Evolutionary conservation across 2,329 filamentous ascomycete genomes (phyloP), one percentile per base, ranked within the genome.

Genomic region (Xylariomycetidae sp.): DNA sequence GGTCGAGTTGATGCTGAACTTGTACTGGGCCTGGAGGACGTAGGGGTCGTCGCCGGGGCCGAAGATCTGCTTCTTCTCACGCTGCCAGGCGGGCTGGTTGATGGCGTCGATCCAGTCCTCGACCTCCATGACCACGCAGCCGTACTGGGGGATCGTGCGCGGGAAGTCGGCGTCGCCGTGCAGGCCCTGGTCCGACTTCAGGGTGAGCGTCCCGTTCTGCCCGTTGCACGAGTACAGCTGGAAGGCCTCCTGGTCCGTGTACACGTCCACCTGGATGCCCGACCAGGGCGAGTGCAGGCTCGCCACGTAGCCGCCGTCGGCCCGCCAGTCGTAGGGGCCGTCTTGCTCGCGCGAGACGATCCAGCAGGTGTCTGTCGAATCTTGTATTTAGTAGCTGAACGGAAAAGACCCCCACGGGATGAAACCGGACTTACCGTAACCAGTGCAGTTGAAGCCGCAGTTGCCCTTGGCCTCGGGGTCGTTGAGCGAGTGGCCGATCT

Each of bases 21-120:
- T 58, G 52, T 80, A 81, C 44, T 65, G 73, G 4, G 76, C 76
- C 59, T 76, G 67, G 42, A 82, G 59, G n/a, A 76, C 68, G 51
- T 76, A 81, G 3, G 74, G 73, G 40, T 71, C 70, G 34, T 65
- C 74, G 7, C 69, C 75, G 1, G 78, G 78, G 19, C 60, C 67
- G 48, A 63, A 81, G 39, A 82, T 63, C 52, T 82, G 76, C 61
- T 71, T 78, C 34, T 52, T 53, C 29, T 68, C 61, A 35, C 89
- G 75, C 38, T 78, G 78, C 90, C 90, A 95, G 59, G 87, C 76
- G 0, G 89, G 89, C 49, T 93, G 76, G 63, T 95, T 95, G 63
- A 96, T 92, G 17, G 73, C 88, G 56, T 94, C 89, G 53, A 95
- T 94, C 76, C 79, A 95, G 58, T 92, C 88, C 68, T 95, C 77